Evolutionary conservation across 345 rosid genomes (phyloP).

Genomic region (Salix brachista): DNA sequence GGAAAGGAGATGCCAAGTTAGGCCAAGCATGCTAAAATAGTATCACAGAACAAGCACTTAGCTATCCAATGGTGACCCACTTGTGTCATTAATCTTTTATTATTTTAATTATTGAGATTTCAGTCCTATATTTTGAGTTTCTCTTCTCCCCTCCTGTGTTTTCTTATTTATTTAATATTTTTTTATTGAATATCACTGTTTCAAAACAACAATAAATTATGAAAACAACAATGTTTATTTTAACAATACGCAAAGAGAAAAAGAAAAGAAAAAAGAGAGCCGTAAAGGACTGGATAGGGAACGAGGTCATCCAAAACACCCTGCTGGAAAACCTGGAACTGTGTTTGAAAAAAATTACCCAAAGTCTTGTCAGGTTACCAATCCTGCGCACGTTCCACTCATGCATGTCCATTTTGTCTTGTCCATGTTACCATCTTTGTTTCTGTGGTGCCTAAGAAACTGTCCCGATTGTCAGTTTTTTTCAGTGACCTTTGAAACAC

Average conservation of each 20-base stretch:
- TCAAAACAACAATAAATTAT: no score
- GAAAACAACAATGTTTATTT: no score
- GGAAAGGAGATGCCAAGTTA: slow-evolving; percentile 1
- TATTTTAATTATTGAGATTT: no score
- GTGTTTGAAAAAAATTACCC: background rate
- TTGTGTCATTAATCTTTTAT: no score
- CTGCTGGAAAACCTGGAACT: background rate
- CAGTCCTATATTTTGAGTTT: no score
- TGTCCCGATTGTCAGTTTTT: background rate
- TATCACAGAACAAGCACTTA: background rate
- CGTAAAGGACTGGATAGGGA: background rate
- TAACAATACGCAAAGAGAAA: no score
- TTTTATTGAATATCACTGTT: no score
- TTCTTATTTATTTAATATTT: no score
- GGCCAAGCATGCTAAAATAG: slow-evolving; percentile 2
- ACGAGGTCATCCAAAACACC: background rate
- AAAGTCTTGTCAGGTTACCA: slow-evolving; percentile 14
- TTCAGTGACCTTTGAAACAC: background rate
- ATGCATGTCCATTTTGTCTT: slow-evolving; percentile 11
- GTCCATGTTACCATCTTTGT: background rate
- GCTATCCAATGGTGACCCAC: no score
- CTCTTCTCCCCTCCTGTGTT: no score
- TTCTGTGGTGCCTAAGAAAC: background rate
- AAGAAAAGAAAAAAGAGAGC: no score
- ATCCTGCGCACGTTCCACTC: slow-evolving; percentile 4